Base-by-base conservation (phyloP, 768 basidiomycete genomes). In the Mycena amicta region DNA sequence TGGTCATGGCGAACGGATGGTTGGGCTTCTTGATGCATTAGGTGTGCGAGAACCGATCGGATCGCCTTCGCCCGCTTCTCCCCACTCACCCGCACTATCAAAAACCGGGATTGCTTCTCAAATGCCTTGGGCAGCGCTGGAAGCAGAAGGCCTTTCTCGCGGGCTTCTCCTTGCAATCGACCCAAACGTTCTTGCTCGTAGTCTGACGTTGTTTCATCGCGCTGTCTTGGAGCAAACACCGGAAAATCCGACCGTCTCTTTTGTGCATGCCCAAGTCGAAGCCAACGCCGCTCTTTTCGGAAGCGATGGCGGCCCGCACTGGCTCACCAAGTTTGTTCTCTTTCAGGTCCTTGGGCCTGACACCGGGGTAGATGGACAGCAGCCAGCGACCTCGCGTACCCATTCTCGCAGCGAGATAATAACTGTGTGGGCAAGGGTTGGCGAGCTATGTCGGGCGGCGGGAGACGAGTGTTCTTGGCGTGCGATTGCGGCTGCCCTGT, bases 381-480 rank as follows among this genome's bases (percentile, higher is more conserved):
- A 26, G 22, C 15, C 47, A n/a, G n/a, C n/a, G 50, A 79, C 81
- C 0, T 82, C 85, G 18, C 83, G 83, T 16, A 87, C 87, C 3
- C 88, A 90, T 67, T 81, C 86, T 4, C 80, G 92, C 25, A 88
- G 87, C 3, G 89, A 89, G 58, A 79, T 90, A 8, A 84, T 94
- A 41, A 80, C 84, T 0, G 78, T 82, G 0, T 94, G 92, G 92
- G 82, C 82, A 11, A 79, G 80, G 40, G 77, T 93, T 1, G 92
- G 85, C 1, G 92, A 94, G 66, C 70, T 87, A 26, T 89, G 89
- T 59, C 79, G 92, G 8, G 67, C 75, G n/a, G 76, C 77, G 2
- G 92, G 92, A 0, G 92, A 94, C 63, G 89, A 90, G 66, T 89
- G 86, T 58, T 84, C 90, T 15, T 94, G 89, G 89, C 80, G 76